Evolutionary conservation across 345 rosid species (phyloP).

Genomic region (Crucihimalaya himalaica): DNA sequence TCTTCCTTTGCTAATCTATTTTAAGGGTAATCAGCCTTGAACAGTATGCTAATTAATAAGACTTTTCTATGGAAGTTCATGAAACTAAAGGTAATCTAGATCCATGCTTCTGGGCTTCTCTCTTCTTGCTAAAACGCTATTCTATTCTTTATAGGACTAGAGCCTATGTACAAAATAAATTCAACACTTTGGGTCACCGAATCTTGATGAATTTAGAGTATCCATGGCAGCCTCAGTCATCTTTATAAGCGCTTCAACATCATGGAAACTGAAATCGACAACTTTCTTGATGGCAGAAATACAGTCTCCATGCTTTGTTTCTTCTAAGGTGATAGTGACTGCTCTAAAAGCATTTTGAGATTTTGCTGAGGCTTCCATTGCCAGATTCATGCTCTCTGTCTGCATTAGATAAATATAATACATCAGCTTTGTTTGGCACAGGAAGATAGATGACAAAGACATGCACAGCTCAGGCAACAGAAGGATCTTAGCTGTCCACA

Average conservation of each 20-base stretch:
- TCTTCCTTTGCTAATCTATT: conserved; percentile 35
- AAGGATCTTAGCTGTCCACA: conserved; percentile 7
- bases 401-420: conserved; percentile 47
- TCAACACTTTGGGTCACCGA: conserved; percentile 48
- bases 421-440: conserved; percentile 30
- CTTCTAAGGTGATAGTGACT: conserved; percentile 45
- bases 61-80: conserved; percentile 33
- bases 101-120: conserved; percentile 26
- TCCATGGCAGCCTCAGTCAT: conserved; percentile 61
- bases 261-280: conserved; percentile 76
- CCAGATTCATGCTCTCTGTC: conserved; percentile 61
- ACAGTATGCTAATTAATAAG: conserved; percentile 25
- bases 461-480: conserved; percentile 4
- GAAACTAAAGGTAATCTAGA: conserved; percentile 36
- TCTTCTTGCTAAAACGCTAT: conserved; percentile 21
- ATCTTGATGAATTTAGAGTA: conserved; percentile 46
- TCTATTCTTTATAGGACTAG: conserved; percentile 36
- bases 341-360: conserved; percentile 56
- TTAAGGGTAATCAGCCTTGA: conserved; percentile 28
- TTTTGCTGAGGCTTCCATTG: conserved; percentile 80
- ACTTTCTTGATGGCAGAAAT: conserved; percentile 56
- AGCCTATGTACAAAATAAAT: conserved; percentile 43
- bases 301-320: conserved; percentile 46
- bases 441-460: conserved; percentile 5
- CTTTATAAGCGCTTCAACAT: conserved; percentile 58